A percentile compares a stretch with the other conserved stretches of the same genome.
Evolutionary conservation across 2,329 filamentous ascomycete genomes (phyloP).

Genomic region (Claviceps spartinae): DNA sequence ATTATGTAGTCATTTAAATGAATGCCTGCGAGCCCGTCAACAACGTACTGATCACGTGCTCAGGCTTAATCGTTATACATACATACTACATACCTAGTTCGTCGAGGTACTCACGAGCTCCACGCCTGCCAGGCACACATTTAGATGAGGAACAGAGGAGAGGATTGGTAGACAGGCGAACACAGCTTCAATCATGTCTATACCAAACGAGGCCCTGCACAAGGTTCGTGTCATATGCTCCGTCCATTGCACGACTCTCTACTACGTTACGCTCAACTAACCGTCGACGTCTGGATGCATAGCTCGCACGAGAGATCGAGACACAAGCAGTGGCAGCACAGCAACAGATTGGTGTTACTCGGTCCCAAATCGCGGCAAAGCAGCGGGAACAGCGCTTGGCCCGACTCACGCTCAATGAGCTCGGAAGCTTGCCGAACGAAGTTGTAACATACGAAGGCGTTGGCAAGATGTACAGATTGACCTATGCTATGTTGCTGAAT

Average conservation of each 20-base stretch:
- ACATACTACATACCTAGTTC: no score
- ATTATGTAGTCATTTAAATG: no score
- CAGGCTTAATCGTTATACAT: no score
- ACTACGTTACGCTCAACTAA: background rate
- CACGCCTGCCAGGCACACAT: background rate
- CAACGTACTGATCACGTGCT: no score
- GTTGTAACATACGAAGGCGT: constrained; percentile 88
- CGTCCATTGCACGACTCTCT: background rate
- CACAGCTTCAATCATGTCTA: constrained; percentile 52
- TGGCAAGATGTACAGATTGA: constrained; percentile 75
- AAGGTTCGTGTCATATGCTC: constrained; percentile 46
- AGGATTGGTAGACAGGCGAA: background rate
- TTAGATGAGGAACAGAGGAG: background rate
- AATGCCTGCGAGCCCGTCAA: no score
- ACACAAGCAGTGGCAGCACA: constrained; percentile 76
- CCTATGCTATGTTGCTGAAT: background rate
- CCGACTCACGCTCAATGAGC: constrained; percentile 73
- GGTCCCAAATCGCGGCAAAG: constrained; percentile 71
- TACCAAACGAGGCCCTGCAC: constrained; percentile 84
- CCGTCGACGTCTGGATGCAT: background rate
- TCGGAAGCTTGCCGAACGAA: constrained; percentile 58
- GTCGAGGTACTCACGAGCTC: no score
- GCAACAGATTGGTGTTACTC: constrained; percentile 80
- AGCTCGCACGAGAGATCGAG: constrained; percentile 92
- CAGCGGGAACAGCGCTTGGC: constrained; percentile 81